Evolutionary conservation across 2,329 filamentous ascomycete genomes (phyloP), one percentile per base, ranked within the genome.

Genomic region (Fusarium nematophilum): DNA sequence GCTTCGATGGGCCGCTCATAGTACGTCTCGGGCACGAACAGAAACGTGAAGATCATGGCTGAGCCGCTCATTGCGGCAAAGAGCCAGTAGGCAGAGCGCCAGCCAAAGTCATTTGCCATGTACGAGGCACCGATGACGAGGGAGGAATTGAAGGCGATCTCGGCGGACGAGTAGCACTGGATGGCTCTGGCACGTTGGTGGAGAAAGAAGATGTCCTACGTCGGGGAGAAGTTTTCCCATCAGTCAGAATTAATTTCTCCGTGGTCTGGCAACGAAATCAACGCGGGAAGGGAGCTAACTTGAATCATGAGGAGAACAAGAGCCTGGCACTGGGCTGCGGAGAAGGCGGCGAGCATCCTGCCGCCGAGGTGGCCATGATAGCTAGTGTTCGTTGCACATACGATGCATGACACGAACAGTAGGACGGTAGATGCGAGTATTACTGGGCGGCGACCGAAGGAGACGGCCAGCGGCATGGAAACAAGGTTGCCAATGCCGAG

Each of bases 381-480:
- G 5, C 15, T 26, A 6, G 30, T 44, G 4, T 29, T 29, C 9
- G 39, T 44, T 17, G 48, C 48, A 5, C 48, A 52, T 30, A 45
- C 49, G 13, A 73, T 53, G 4, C 63, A 62, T 11, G 65, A 59
- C 8, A 63, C 58, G 25, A 74, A 63, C 23, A 72, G 55, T 3
- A 75, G 40, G 3, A 70, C 39, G 27, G 63, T 63, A 2, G 72
- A 72, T 8, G 57, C 51, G 4, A 75, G 62, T 25, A 71, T 70
- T 6, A 76, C 65, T 3, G 70, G 66, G 4, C 72, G 69, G 3
- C 73, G 68, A 26, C 73, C 72, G 21, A 76, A 59, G 6, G 70
- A 66, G 11, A 70, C 56, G 6, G 70, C 66, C n/a, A 75, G 50
- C 6, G 73, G 74, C 70, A 75, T 74, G n/a, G 70, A 68, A 13